Base-by-base conservation (phyloP, 441 rosid species). In the Theobroma grandiflorum region DNA sequence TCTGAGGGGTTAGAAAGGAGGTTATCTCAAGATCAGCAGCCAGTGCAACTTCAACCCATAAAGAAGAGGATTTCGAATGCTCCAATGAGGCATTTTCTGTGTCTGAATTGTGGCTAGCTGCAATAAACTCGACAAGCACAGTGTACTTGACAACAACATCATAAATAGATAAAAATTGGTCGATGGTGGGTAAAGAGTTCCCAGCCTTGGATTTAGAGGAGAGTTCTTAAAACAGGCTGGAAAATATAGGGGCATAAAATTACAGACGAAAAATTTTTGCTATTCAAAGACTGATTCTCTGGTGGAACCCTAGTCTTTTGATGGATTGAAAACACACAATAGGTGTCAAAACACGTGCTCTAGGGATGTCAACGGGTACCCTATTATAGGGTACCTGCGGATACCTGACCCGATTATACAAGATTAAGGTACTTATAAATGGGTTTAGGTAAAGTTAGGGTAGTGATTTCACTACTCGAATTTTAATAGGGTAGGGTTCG, bases 31-130 rank as follows among this genome's bases (percentile, higher is more conserved):
- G 96, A 85, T 96, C 92, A 61, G 98, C 94, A 69, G 98, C 94
- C 79, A 96, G 79, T 67, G 99, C 99, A 43, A 95, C 98, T 82
- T 94, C 98, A 70, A 96, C 96, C 99, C 99, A 94, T 10, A 92
- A 68, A 68, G 95, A 87, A 79, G 85, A 80, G 43, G 92, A 82
- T 80, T 92, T 90, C 52, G 91, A 90, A 78, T 91, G 88, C 74
- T 87, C 89, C 12, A 89, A 82, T 15, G 83, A 75, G 8, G 75
- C 58, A 35, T 72, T 63, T 47, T 67, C 85, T 59, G 71, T 72
- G 68, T 63, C 71, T n/a, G 85, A 77, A 53, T 64, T 66, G 76
- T 81, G 86, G 72, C 79, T 85, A n/a, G 87, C 55, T 7, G 89
- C 89, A 68, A 86, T 75, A 62, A 94, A 88, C 66, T 90, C 90